phyloP scores from a whole-genome alignment of 2,329 filamentous ascomycete genomes.

The Fusarium falciforme region DNA sequence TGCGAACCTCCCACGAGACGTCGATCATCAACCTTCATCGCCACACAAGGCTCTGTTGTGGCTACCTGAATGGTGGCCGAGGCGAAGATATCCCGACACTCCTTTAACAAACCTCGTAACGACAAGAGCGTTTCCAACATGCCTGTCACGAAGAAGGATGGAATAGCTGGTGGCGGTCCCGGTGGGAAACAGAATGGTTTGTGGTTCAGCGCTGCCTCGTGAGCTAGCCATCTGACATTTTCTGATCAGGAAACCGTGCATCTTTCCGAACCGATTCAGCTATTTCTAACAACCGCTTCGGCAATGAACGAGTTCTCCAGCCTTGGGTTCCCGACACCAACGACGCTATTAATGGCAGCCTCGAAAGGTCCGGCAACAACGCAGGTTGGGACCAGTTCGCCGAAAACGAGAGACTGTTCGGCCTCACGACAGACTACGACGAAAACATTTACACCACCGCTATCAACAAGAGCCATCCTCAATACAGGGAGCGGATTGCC shows the following conservation, averaged over 20 bases:
- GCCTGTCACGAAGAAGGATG: constrained; percentile 55
- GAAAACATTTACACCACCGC: constrained; percentile 94
- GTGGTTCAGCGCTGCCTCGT: constrained; percentile 14
- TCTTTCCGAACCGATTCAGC: constrained; percentile 88
- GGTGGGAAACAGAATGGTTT: constrained; percentile 53
- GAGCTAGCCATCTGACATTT: constrained; percentile 17
- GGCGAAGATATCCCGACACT: constrained; percentile 32
- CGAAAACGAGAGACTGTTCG: constrained; percentile 87
- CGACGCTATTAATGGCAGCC: constrained; percentile 74
- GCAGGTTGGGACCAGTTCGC: constrained; percentile 93
- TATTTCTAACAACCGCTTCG: constrained; percentile 79
- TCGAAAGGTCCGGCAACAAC: constrained; percentile 69
- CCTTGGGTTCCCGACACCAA: constrained; percentile 79
- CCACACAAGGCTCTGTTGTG: constrained; percentile 29
- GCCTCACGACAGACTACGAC: constrained; percentile 89
- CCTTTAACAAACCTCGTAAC: constrained; percentile 40
- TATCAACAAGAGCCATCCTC: constrained; percentile 86
- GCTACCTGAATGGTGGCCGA: constrained; percentile 42
- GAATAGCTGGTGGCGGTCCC: constrained; percentile 46
- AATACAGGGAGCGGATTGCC: constrained; percentile 81
- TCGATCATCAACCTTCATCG: constrained; percentile 23
- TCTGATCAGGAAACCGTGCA: constrained; percentile 68
- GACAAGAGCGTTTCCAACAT: constrained; percentile 45
- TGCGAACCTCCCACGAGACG: constrained; percentile 22
- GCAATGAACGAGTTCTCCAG: constrained; percentile 80